Conservation (phyloP, 2,329 filamentous ascomycete genomes). For the Lomentospora prolificans region DNA sequence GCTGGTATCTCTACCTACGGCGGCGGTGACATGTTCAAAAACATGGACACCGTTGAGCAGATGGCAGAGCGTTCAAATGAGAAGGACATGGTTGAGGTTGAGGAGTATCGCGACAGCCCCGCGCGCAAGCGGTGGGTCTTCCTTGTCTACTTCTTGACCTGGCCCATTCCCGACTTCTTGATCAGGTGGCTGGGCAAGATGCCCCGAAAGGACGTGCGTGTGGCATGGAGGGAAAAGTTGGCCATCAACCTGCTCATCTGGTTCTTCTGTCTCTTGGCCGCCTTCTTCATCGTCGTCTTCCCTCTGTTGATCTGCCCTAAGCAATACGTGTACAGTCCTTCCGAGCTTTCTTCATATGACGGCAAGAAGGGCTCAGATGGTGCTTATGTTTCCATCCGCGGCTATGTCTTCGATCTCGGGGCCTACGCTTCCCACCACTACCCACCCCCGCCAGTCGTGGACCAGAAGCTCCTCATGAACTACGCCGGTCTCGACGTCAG, state of each 20-base stretch:
- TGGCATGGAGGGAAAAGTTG: slow-evolving; percentile 93
- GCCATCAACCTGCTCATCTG: slow-evolving; percentile 98
- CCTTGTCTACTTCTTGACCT: slow-evolving; percentile 75
- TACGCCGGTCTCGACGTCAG: slow-evolving; percentile 89
- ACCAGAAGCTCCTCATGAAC: slow-evolving; percentile 53
- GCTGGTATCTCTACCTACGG: slow-evolving; percentile 86
- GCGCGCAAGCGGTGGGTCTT: slow-evolving; percentile 88
- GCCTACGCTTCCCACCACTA: slow-evolving; percentile 70
- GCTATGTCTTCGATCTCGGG: slow-evolving; percentile 76
- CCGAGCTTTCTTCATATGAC: slow-evolving; percentile 64
- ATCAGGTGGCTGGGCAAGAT: slow-evolving; percentile 72
- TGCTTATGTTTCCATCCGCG: slow-evolving; percentile 74
- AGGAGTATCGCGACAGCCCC: slow-evolving; percentile 66
- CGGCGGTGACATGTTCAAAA: slow-evolving; percentile 95
- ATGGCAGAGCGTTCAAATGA: slow-evolving; percentile 94
- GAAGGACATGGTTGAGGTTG: slow-evolving; percentile 81
- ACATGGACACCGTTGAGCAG: slow-evolving; percentile 84
- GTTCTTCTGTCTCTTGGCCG: slow-evolving; percentile 65
- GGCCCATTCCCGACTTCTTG: slow-evolving; percentile 74
- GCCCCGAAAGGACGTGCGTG: slow-evolving; percentile 81
- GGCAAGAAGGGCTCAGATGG: slow-evolving; percentile 53
- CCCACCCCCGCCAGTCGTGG: slow-evolving; percentile 45
- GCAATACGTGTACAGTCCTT: slow-evolving; percentile 74
- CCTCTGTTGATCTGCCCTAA: slow-evolving; percentile 82
- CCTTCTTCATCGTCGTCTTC: slow-evolving; percentile 87